phyloP scores from a whole-genome alignment of 2,329 filamentous ascomycete genomes.

The Aspergillus costaricaensis region DNA sequence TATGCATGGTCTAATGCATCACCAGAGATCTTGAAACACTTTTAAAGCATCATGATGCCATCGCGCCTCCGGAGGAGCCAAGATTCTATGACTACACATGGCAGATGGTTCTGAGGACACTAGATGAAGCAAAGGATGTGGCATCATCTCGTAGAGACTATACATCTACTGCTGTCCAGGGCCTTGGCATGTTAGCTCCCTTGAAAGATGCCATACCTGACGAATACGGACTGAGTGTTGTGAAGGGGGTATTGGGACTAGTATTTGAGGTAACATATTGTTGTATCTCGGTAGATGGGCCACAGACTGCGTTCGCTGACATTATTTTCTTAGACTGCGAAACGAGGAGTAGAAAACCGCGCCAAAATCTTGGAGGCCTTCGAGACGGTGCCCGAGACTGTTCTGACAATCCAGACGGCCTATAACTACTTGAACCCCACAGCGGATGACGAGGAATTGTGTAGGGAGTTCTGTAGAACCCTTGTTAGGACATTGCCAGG shows the following conservation, averaged over 20 bases:
- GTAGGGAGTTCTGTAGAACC: background rate
- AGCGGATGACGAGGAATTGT: background rate
- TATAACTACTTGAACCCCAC: background rate
- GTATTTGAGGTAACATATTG: background rate
- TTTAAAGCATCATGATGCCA: background rate
- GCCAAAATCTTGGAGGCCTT: background rate
- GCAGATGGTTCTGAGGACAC: background rate
- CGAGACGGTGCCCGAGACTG: background rate
- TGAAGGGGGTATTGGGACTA: background rate
- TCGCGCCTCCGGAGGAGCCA: background rate
- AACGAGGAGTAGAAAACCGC: background rate
- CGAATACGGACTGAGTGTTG: background rate
- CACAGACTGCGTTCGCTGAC: background rate
- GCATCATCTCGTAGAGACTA: background rate
- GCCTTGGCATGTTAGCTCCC: background rate
- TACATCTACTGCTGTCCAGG: background rate
- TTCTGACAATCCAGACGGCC: background rate
- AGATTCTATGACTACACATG: background rate
- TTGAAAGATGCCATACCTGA: background rate
- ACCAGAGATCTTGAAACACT: background rate
- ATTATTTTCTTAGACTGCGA: background rate
- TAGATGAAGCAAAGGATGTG: background rate
- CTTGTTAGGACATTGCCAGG: background rate
- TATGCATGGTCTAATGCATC: background rate
- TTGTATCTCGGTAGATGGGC: background rate